These are phyloP conservation scores for Candida taoyuanica DNA, from an alignment of 805 yeast species.

Conservation along the genomic window DNA sequence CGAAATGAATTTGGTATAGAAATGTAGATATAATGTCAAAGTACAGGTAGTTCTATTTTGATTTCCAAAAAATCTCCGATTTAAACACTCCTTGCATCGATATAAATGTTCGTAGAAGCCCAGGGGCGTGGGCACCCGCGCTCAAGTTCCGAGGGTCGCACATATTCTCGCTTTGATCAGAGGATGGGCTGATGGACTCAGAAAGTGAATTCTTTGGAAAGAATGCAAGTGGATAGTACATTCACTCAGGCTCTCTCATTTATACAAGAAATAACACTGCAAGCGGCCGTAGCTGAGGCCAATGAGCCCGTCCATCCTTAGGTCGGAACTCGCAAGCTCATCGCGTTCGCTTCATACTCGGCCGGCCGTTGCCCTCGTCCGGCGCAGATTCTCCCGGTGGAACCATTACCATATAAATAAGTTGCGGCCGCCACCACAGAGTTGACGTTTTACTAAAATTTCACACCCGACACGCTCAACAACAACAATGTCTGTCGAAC, in stretches of 20 bases:
- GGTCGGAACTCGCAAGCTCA: background rate
- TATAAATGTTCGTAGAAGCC: background rate
- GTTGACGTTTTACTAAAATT: too few relatives aligned
- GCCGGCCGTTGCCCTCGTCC: background rate
- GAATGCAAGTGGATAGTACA: too few relatives aligned
- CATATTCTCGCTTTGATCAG: background rate
- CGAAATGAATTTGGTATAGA: too few relatives aligned
- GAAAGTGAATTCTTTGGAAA: too few relatives aligned
- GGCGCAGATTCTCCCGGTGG: background rate
- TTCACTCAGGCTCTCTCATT: too few relatives aligned
- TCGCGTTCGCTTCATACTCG: background rate
- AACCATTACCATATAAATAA: background rate
- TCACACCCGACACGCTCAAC: background rate
- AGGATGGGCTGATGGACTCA: background rate
- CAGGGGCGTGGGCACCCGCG: background rate
- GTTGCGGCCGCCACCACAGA: background rate
- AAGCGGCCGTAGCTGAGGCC: too few relatives aligned
- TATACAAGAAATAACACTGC: too few relatives aligned
- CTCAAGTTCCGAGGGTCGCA: background rate
- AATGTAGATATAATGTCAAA: too few relatives aligned
- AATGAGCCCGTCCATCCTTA: too few relatives aligned
- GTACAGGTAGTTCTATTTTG: too few relatives aligned
- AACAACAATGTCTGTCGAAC: slow-evolving; percentile 38
- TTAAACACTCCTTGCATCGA: too few relatives aligned
- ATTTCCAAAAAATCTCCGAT: too few relatives aligned